Conservation (phyloP, 495 filamentous ascomycete genomes). For the Aspergillus panamensis region DNA sequence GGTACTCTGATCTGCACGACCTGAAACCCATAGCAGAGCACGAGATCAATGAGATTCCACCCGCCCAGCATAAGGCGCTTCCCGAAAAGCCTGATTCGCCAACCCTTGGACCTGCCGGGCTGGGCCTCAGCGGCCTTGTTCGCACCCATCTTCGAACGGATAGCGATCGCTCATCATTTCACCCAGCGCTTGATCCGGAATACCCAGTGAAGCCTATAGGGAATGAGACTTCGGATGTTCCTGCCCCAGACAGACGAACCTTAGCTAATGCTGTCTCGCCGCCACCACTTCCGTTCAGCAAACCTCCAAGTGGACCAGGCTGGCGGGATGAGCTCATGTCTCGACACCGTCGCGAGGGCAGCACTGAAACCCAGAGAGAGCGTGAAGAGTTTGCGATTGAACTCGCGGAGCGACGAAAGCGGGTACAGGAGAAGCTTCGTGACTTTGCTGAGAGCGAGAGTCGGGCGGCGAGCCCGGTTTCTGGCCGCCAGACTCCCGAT, state of each 20-base stretch:
- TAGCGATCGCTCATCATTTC: conserved; percentile 78
- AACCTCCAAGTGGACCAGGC: conserved; percentile 28
- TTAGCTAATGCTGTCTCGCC: neutral
- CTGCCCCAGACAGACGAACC: neutral
- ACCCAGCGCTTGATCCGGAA: conserved; percentile 49
- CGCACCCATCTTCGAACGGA: conserved; percentile 79
- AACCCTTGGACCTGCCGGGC: conserved; percentile 62
- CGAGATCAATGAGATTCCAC: conserved; percentile 17
- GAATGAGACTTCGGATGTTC: neutral
- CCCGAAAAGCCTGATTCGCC: conserved; percentile 68
- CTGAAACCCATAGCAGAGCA: conserved; percentile 45
- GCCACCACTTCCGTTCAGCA: conserved; percentile 6
- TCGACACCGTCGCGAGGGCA: conserved; percentile 50
- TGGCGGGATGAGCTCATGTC: conserved; percentile 34
- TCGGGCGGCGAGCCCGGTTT: conserved; percentile 49
- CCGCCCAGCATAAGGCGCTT: conserved; percentile 12
- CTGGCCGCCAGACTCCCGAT: conserved; percentile 46
- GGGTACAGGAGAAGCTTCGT: conserved; percentile 76
- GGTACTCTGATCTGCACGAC: conserved; percentile 42
- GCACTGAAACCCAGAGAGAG: conserved; percentile 61
- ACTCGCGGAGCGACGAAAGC: conserved; percentile 70
- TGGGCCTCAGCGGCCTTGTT: conserved; percentile 77
- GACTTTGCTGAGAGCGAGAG: conserved; percentile 66
- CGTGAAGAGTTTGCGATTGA: conserved; percentile 76
- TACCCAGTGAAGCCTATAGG: conserved; percentile 19